Conservation (phyloP, 179 eudicot genomes). For the Vitellaria paradoxa region DNA sequence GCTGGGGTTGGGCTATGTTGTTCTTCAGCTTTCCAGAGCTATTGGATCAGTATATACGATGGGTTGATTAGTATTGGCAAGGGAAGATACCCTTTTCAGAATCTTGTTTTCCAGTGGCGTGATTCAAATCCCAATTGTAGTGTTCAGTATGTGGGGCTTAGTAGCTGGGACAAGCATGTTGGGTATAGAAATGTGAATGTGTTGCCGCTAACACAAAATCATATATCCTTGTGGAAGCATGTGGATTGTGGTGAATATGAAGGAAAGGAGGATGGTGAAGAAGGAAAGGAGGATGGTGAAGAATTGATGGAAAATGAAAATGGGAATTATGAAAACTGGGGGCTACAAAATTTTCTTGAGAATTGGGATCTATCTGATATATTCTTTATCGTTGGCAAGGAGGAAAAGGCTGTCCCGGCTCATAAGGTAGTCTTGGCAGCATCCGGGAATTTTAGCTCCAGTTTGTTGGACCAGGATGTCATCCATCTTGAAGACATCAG, state of each 20-base stretch:
- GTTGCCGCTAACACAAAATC: slow-evolving; percentile 77
- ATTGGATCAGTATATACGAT: slow-evolving; percentile 94
- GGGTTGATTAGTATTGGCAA: slow-evolving; percentile 94
- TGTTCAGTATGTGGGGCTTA: slow-evolving; percentile 92
- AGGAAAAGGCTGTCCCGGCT: slow-evolving; percentile 77
- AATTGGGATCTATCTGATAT: slow-evolving; percentile 90
- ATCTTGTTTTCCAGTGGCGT: slow-evolving; percentile 91
- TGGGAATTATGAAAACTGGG: slow-evolving; percentile 55
- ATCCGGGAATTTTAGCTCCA: slow-evolving; percentile 55
- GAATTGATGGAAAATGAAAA: slow-evolving; percentile 45
- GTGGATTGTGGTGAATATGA: slow-evolving; percentile 52
- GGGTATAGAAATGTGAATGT: slow-evolving; percentile 94
- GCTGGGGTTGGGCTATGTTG: slow-evolving; percentile 79
- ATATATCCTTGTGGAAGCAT: slow-evolving; percentile 81
- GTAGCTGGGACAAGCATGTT: slow-evolving; percentile 99
- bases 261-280: slow-evolving; percentile 52
- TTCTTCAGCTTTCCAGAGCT: slow-evolving; percentile 82
- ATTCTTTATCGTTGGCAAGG: slow-evolving; percentile 68
- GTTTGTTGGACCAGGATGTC: slow-evolving; percentile 41
- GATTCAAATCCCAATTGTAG: slow-evolving; percentile 79
- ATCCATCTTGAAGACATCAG: slow-evolving; percentile 54
- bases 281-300: slow-evolving; percentile 52
- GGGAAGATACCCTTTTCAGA: slow-evolving; percentile 96
- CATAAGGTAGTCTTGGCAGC: slow-evolving; percentile 86
- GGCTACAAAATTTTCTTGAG: slow-evolving; percentile 74